phyloP scores from a whole-genome alignment of 352 stramenopile species.

The Globisporangium lucens region DNA sequence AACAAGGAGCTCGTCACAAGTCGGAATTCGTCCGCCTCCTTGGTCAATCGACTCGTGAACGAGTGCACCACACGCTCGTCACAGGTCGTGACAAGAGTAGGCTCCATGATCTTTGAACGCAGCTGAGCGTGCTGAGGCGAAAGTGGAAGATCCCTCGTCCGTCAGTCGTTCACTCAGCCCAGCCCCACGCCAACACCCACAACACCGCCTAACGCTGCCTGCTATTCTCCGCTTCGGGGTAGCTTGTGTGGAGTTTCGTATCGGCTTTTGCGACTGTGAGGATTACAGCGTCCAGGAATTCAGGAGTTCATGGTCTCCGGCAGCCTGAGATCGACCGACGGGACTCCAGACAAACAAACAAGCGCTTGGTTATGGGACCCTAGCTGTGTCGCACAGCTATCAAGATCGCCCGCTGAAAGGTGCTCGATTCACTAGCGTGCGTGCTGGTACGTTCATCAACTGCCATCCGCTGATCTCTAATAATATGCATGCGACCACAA shows the following conservation, averaged over 20 bases:
- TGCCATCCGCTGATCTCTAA: not conserved
- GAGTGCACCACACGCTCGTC: not conserved
- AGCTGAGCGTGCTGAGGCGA: slow-evolving; percentile 3
- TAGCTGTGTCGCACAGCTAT: not conserved
- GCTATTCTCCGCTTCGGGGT: not conserved
- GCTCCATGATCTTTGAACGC: not conserved
- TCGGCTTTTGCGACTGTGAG: not conserved
- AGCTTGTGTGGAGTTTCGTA: not conserved
- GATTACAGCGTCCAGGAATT: not conserved
- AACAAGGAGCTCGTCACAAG: not conserved
- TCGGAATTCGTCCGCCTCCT: not conserved
- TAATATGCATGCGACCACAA: not conserved
- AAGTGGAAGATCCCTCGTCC: not conserved
- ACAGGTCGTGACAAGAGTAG: slow-evolving; percentile 4
- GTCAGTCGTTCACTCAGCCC: not conserved
- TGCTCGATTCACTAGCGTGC: not conserved
- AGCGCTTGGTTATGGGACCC: not conserved
- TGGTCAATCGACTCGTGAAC: not conserved
- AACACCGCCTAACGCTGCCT: not conserved
- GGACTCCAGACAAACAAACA: not conserved
- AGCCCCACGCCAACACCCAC: not conserved
- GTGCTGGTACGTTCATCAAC: not conserved
- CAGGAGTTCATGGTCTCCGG: not conserved
- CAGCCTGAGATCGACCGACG: not conserved
- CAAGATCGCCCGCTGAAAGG: not conserved